Conservation (phyloP, 164 flowering plant genomes). For the Macadamia tetraphylla region DNA sequence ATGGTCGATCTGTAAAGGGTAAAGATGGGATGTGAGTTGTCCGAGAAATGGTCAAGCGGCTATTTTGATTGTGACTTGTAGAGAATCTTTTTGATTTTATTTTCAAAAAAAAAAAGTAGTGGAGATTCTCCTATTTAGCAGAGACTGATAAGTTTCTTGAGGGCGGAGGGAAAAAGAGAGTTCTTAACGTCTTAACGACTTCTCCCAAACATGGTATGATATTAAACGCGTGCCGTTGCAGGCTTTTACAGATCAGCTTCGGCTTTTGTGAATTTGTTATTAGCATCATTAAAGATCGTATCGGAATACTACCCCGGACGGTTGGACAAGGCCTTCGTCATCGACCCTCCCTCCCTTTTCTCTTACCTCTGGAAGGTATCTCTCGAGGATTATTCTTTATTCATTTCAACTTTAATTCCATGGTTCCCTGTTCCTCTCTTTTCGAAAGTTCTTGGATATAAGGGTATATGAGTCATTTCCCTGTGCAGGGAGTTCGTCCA, state of each 20-base stretch:
- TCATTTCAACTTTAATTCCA: neutral
- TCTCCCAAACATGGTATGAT: neutral
- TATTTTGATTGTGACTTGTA: neutral
- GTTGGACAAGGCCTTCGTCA: slow-evolving; percentile 72
- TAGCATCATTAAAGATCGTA: slow-evolving; percentile 70
- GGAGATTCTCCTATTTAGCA: slow-evolving; percentile 8
- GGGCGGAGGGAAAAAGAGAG: neutral
- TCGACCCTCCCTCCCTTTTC: slow-evolving; percentile 95
- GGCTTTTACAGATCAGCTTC: slow-evolving; percentile 98
- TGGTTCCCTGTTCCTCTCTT: neutral
- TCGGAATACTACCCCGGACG: slow-evolving; percentile 84
- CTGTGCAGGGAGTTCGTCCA: slow-evolving; percentile 81
- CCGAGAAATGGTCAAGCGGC: slow-evolving; percentile 22
- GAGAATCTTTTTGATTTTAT: neutral
- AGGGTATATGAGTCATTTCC: too few species aligned
- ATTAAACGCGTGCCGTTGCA: slow-evolving; percentile 35
- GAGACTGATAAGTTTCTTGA: slow-evolving; percentile 4
- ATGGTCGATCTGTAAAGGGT: slow-evolving; percentile 23
- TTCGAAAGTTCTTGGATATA: neutral
- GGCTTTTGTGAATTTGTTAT: slow-evolving; percentile 76
- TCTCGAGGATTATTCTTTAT: neutral
- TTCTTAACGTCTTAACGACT: neutral
- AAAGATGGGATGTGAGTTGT: slow-evolving; percentile 5
- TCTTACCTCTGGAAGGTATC: slow-evolving; percentile 97
- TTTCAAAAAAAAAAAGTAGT: neutral